phyloP scores from a whole-genome alignment of 2,329 filamentous ascomycete genomes.

The Pseudogymnoascus sp. region DNA sequence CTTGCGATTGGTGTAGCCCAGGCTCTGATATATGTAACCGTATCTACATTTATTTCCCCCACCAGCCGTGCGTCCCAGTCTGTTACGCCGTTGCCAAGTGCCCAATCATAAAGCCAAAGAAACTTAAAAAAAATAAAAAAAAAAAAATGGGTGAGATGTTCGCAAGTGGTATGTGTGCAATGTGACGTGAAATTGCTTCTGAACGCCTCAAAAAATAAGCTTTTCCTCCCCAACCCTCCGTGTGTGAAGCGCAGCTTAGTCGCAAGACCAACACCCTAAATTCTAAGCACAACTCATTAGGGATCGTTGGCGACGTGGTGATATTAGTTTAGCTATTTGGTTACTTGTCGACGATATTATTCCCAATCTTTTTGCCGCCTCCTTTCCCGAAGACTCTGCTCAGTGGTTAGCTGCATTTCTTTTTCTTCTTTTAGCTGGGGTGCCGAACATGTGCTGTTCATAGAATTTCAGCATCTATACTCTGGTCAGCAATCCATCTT shows the following conservation, averaged over 20 bases:
- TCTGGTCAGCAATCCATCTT: not conserved
- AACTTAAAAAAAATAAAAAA: not conserved
- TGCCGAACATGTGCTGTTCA: slow-evolving; percentile 37
- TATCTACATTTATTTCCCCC: not conserved
- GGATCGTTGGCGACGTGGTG: not conserved
- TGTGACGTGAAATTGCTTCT: not conserved
- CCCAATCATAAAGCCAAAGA: not conserved
- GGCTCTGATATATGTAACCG: not conserved
- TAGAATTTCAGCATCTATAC: slow-evolving; percentile 41
- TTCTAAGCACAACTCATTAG: not conserved
- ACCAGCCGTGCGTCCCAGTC: not conserved
- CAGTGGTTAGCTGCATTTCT: slow-evolving; percentile 12
- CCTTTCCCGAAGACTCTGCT: slow-evolving; percentile 21
- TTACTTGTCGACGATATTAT: not conserved
- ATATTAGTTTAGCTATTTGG: not conserved
- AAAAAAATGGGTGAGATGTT: not conserved
- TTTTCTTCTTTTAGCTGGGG: slow-evolving; percentile 1
- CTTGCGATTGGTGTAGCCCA: not conserved
- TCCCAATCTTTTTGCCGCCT: not conserved
- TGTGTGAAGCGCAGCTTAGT: not conserved
- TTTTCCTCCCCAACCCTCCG: not conserved
- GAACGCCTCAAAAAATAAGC: slow-evolving; percentile 1
- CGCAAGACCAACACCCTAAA: not conserved
- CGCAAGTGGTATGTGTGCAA: not conserved
- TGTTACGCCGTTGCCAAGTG: not conserved